Conservation (phyloP, 257 asterid species). For the Solanum tacnaense region DNA sequence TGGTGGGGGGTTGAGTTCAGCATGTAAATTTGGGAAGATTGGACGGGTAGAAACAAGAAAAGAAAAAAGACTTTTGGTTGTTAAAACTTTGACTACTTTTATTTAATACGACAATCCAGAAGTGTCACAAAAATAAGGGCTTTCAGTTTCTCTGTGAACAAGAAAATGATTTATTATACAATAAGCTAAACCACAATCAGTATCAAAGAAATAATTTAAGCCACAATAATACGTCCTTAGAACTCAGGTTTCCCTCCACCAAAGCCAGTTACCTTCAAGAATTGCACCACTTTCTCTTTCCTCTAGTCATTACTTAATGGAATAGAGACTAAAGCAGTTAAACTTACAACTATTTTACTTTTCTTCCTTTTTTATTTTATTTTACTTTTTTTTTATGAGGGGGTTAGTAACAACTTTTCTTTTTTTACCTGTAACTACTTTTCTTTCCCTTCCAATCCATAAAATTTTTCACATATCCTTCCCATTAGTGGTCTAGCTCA, state of each 20-base stretch:
- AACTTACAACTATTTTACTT: neutral
- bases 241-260: neutral
- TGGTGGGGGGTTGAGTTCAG: neutral
- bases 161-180: neutral
- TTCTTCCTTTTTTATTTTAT: neutral
- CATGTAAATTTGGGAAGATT: neutral
- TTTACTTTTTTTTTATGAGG: neutral
- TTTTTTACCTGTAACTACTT: neutral
- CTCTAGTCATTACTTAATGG: neutral
- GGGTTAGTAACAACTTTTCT: neutral
- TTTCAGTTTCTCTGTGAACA: constrained; percentile 44
- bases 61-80: neutral
- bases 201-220: neutral
- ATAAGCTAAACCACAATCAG: neutral
- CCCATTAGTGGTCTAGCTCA: neutral
- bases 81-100: neutral
- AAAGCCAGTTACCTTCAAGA: neutral
- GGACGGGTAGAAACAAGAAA: neutral
- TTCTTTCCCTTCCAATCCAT: neutral
- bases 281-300: neutral
- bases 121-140: neutral
- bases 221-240: neutral
- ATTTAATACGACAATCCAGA: neutral
- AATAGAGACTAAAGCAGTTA: neutral
- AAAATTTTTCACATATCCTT: neutral